Percentiles rank a stretch among this genome's conserved stretches.
These are phyloP conservation scores for Linum lewisii DNA, from an alignment of 345 rosid genomes.

Conservation along the genomic window DNA sequence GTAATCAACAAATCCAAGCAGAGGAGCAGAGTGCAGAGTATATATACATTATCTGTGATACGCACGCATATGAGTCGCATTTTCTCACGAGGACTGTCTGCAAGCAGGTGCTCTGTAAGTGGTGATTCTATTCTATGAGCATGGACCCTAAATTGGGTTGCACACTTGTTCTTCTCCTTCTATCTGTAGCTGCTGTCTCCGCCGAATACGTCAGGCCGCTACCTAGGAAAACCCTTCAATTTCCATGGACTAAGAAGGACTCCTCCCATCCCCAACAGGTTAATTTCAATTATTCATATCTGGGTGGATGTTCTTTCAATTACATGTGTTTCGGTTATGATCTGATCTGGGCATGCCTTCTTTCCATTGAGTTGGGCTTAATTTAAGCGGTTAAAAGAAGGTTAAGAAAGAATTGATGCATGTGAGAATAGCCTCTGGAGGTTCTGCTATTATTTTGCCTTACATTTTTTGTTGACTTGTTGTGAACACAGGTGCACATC, in stretches of 20 bases:
- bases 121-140: too few relatives aligned
- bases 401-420: neutral
- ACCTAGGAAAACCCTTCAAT: slow-evolving; percentile 64
- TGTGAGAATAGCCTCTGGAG: too few relatives aligned
- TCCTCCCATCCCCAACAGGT: slow-evolving; percentile 77
- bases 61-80: too few relatives aligned
- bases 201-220: slow-evolving; percentile 59
- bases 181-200: slow-evolving; percentile 32
- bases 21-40: too few relatives aligned
- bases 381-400: too few relatives aligned
- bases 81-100: too few relatives aligned
- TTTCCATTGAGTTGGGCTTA: too few relatives aligned
- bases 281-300: neutral
- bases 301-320: neutral
- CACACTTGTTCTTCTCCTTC: slow-evolving; percentile 15
- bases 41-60: too few relatives aligned
- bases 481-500: slow-evolving; percentile 45
- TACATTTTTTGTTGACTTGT: slow-evolving; percentile 1
- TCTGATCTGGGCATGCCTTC: too few relatives aligned
- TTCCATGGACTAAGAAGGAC: slow-evolving; percentile 44
- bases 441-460: neutral
- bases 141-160: slow-evolving; percentile 12
- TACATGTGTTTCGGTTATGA: too few relatives aligned
- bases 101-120: too few relatives aligned
- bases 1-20: too few relatives aligned